Base-by-base conservation (phyloP, 2,329 filamentous ascomycete genomes). In the Exophiala calicioides region DNA sequence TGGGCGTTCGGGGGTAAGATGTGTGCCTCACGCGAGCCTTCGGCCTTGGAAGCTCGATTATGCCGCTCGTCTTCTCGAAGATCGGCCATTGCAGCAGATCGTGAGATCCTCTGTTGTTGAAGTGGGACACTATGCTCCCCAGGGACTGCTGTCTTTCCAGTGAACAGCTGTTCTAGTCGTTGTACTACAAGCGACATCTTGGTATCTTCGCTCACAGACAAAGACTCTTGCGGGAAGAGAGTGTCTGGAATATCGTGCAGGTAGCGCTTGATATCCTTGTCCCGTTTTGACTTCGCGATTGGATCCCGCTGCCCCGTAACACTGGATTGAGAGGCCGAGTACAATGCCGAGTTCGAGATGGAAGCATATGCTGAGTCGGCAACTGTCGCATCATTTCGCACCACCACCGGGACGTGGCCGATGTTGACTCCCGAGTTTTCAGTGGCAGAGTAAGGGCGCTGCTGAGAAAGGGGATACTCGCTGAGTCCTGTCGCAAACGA, bases 101-200 rank as follows among this genome's bases (percentile, higher is more conserved):
- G 72, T 2, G 78, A 78, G 2, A 81, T 74, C 55, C 80, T 76
- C 60, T 82, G 72, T 55, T 78, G 77, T 57, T 78, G 77, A n/a
- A 73, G 65, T 13, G 70, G 74, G 42, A 76, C 74, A 8, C 72
- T 70, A 44, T 77, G 73, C 15, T 62, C 66, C 7, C 68, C 71
- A 2, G 65, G 57, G 2, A 60, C 62, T 35, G 67, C 73, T 62
- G 60, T 71, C 60, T 84, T 86, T 2, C 88, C 88, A 0, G 87
- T 89, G 52, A 93, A 94, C 1, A 94, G 75, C 53, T 90, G 86
- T 60, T 94, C 88, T 4, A 94, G 65, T 2, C 86, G 78, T 43
- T 81, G 78, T 2, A 91, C 88, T 0, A 91, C 84, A 15, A 90
- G 62, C 61, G 84, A 88, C 70, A 88, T 89, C 69, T 81, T 88